Percentiles rank a stretch among this genome's conserved stretches.
These are phyloP conservation scores for Aspergillus sp. DNA, from an alignment of 2,329 filamentous ascomycete species.

Conservation along the genomic window DNA sequence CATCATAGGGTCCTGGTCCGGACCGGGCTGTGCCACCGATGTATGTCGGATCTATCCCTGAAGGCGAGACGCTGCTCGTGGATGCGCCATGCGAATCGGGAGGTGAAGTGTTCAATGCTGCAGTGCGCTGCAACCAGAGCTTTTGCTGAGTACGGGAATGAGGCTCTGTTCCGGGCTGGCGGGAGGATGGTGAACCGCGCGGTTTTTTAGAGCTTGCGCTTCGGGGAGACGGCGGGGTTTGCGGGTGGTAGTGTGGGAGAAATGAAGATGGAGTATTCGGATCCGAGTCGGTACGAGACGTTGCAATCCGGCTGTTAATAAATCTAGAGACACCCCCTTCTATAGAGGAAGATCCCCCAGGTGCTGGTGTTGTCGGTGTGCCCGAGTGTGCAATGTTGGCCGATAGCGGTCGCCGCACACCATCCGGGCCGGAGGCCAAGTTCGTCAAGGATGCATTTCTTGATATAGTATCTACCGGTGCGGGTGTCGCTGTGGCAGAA, in stretches of 20 bases:
- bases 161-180: constrained; percentile 37
- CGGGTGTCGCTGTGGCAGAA: constrained; percentile 44
- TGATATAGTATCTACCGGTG: constrained; percentile 33
- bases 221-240: constrained; percentile 44
- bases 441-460: constrained; percentile 38
- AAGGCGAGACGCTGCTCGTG: constrained; percentile 30
- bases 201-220: constrained; percentile 26
- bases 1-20: constrained; percentile 30
- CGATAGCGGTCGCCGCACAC: constrained; percentile 30
- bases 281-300: constrained; percentile 43
- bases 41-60: constrained; percentile 37
- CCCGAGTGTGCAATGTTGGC: constrained; percentile 27
- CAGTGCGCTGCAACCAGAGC: constrained; percentile 48
- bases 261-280: constrained; percentile 49
- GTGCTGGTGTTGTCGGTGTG: constrained; percentile 30
- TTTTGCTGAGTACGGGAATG: constrained; percentile 50
- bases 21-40: constrained; percentile 29
- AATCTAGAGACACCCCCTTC: constrained; percentile 50
- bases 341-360: constrained; percentile 48
- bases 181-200: constrained; percentile 33
- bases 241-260: constrained; percentile 48
- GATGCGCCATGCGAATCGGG: constrained; percentile 39
- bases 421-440: constrained; percentile 33
- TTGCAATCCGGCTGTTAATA: constrained; percentile 35
- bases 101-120: constrained; percentile 45